phyloP scores from a whole-genome alignment of 2,329 filamentous ascomycete species.

The Raffaelea albimanens region DNA sequence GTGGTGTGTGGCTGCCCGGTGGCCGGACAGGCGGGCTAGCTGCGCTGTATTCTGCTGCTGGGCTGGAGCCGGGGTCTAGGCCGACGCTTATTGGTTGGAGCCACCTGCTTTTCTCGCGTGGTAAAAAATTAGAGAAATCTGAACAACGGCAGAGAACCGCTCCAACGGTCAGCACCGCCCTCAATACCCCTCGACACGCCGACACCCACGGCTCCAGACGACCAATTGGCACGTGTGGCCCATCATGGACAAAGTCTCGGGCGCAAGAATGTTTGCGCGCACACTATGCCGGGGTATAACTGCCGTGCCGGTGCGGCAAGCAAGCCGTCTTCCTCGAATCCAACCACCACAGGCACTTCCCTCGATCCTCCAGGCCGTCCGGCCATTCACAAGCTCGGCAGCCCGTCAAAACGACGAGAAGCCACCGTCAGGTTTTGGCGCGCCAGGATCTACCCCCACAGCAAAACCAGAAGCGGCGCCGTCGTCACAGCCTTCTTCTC shows the following conservation, averaged over 20 bases:
- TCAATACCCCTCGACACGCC: neutral
- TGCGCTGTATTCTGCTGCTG: neutral
- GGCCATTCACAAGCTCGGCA: constrained; percentile 8
- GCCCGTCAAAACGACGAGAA: neutral
- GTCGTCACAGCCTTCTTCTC: neutral
- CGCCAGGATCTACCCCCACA: neutral
- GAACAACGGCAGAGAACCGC: neutral
- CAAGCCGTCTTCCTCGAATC: neutral
- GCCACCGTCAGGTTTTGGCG: neutral
- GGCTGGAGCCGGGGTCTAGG: too few relatives aligned
- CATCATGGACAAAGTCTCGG: constrained; percentile 33
- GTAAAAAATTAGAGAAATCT: neutral
- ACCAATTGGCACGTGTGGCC: too few relatives aligned
- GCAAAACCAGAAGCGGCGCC: neutral
- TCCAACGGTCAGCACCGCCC: neutral
- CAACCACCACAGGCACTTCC: neutral
- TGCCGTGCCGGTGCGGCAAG: neutral
- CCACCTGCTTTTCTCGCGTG: too few relatives aligned
- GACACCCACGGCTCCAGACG: neutral
- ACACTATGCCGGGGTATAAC: constrained; percentile 25
- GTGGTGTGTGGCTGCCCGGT: neutral
- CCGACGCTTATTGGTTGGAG: neutral
- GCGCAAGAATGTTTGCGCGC: constrained; percentile 33
- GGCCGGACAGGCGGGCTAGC: constrained; percentile 3
- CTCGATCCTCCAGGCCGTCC: neutral